phyloP scores from a whole-genome alignment of 148 eudicot genomes.

The Salicornia ramosissima region DNA sequence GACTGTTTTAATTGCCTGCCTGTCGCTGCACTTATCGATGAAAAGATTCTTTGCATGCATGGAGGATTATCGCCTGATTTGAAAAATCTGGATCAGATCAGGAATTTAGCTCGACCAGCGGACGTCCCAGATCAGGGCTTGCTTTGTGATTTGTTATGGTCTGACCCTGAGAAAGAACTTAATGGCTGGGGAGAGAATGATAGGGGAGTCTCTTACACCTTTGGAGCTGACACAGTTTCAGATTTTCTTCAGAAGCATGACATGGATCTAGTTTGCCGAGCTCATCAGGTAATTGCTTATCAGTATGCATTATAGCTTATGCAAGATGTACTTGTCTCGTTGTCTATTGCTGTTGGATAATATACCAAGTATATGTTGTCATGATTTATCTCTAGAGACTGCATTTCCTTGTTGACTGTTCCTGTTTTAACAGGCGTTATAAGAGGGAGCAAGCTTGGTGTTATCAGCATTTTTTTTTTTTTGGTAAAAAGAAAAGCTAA shows the following conservation, averaged over 20 bases:
- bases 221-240: constrained; percentile 60
- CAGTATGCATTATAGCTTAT: neutral
- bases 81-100: constrained; percentile 60
- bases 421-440: neutral
- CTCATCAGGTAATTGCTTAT: constrained; percentile 56
- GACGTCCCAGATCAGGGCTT: constrained; percentile 82
- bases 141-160: constrained; percentile 68
- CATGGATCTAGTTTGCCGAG: constrained; percentile 66
- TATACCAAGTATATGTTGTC: neutral
- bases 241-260: constrained; percentile 74
- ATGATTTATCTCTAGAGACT: neutral
- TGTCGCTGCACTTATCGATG: constrained; percentile 77
- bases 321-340: neutral
- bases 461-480: neutral
- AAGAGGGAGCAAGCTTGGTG: neutral
- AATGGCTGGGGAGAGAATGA: constrained; percentile 85
- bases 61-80: constrained; percentile 76
- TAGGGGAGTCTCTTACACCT: constrained; percentile 71
- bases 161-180: constrained; percentile 75
- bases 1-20: constrained; percentile 74
- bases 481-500: too few relatives aligned
- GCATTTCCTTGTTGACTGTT: neutral
- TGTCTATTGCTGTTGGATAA: neutral
- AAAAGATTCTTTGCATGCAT: constrained; percentile 82
- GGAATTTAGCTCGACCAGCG: constrained; percentile 64